phyloP scores from a whole-genome alignment of 129 eudicot genomes.

The carrot (Daucus carota) region DNA sequence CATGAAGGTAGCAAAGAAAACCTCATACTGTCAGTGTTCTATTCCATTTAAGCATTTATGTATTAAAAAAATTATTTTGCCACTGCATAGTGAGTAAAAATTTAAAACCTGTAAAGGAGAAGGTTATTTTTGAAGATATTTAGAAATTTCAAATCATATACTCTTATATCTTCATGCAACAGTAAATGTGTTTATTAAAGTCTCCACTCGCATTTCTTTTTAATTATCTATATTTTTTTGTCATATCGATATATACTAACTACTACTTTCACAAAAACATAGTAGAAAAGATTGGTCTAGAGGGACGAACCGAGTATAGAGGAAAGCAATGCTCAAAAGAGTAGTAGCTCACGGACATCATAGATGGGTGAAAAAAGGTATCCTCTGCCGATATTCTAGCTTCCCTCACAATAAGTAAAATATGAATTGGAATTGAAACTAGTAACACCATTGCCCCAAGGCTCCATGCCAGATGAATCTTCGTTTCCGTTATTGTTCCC shows the following conservation, averaged over 20 bases:
- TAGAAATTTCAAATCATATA: too few species aligned
- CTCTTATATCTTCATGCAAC: too few species aligned
- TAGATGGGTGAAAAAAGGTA: constrained; percentile 90
- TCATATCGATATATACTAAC: too few species aligned
- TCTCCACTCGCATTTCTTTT: too few species aligned
- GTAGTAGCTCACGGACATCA: constrained; percentile 97
- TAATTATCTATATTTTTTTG: too few species aligned
- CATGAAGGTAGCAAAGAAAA: background rate
- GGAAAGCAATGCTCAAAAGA: constrained; percentile 97
- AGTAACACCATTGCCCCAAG: constrained; percentile 7
- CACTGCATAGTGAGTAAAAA: too few species aligned
- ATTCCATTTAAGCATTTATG: background rate
- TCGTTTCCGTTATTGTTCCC: constrained; percentile 17
- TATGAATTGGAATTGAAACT: constrained; percentile 7
- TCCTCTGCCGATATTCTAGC: constrained; percentile 91
- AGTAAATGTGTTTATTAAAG: too few species aligned
- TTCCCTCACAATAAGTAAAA: constrained; percentile 34
- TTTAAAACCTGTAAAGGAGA: too few species aligned
- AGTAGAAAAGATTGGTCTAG: background rate
- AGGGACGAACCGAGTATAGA: constrained; percentile 83
- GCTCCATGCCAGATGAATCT: background rate
- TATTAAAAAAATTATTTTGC: background rate
- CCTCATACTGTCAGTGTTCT: background rate
- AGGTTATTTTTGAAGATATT: too few species aligned
- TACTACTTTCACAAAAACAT: background rate